Evolutionary conservation across 192 early-diverging fungal species (phyloP), one percentile per base, ranked within the genome.

Genomic region (Coemansia sp.): DNA sequence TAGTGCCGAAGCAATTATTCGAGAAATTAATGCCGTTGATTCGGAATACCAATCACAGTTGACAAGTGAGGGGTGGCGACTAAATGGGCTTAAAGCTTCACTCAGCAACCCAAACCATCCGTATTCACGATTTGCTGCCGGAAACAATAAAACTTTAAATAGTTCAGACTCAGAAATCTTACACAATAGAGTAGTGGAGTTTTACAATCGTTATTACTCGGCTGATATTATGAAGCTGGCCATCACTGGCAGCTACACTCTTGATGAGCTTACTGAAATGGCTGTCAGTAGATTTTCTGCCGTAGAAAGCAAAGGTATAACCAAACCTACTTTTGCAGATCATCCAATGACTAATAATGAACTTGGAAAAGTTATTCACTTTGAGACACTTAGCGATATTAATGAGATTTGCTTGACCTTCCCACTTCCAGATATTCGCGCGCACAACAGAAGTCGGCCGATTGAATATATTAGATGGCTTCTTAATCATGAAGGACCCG

Each of bases 161-260:
- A 87, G 87, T 20, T 27, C 31, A 24, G 68, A 64, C 1, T n/a
- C 21, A 54, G 1, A 3, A 31, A 11, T 70, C 81, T 21, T 21
- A 84, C 94, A 50, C 85, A 90, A 6, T n/a, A 88, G 90, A 51
- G 72, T 98, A 42, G 68, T 93, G 25, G 89, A 92, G 51, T 95
- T 95, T 60, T 89, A 95, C 70, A 74, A 85, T 5, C 85, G 80
- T 54, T 93, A 93, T 70, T 98, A 98, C 74, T 94, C 92, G n/a
- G 88, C 93, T 23, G 94, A 95, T 51, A 64, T 96, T 27, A 96
- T 95, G 94, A 93, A 90, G 76, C 80, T 95, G 6, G 87, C 88
- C 27, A 79, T 98, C 19, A 63, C 93, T 21, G 96, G 93, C 51
- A 85, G 86, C 74, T 94, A 98, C 74, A 76, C 91, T 20, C 64